Evolutionary conservation across 2,329 filamentous ascomycete species (phyloP).

Genomic region (Ophiosphaerella herpotricha): DNA sequence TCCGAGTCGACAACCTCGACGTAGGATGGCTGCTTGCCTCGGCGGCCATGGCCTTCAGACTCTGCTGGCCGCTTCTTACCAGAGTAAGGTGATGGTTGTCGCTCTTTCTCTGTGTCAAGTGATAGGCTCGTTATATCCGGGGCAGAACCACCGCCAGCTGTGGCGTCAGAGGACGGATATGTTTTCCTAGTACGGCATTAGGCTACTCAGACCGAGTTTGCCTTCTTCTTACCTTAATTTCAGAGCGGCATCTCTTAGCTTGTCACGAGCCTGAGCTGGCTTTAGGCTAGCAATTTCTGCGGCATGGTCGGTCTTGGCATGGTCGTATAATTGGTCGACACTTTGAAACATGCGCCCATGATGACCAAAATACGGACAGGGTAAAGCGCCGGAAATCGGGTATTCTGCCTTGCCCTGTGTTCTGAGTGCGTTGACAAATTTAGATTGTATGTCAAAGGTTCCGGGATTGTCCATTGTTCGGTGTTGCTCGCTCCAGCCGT

Average conservation of each 20-base stretch:
- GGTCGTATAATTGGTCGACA: slow-evolving; percentile 28
- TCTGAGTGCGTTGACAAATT: slow-evolving; percentile 30
- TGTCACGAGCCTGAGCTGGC: slow-evolving; percentile 23
- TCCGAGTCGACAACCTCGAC: slow-evolving; percentile 32
- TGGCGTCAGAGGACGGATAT: slow-evolving; percentile 31
- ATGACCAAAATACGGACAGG: slow-evolving; percentile 38
- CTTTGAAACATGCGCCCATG: slow-evolving; percentile 35
- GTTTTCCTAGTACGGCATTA: slow-evolving; percentile 21
- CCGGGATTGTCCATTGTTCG: slow-evolving; percentile 19
- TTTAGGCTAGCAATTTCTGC: slow-evolving; percentile 22
- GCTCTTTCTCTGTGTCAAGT: slow-evolving; percentile 25
- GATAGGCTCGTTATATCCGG: slow-evolving; percentile 37
- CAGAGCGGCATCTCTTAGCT: slow-evolving; percentile 27
- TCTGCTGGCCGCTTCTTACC: slow-evolving; percentile 39
- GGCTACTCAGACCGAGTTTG: neutral
- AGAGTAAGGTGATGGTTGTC: slow-evolving; percentile 27
- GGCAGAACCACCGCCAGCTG: slow-evolving; percentile 30
- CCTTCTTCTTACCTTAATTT: slow-evolving; percentile 19
- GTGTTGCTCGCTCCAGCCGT: neutral
- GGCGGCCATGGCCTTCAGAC: slow-evolving; percentile 27
- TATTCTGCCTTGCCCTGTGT: slow-evolving; percentile 30
- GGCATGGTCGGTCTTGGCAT: slow-evolving; percentile 35
- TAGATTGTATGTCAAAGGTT: slow-evolving; percentile 28
- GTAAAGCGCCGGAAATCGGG: slow-evolving; percentile 18
- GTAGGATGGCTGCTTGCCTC: slow-evolving; percentile 29